A percentile compares a stretch with the other conserved stretches of the same genome.
These are phyloP conservation scores for Sphagnum contortum DNA, from an alignment of 225 moss, liverwort and hornwort species.

Conservation along the genomic window DNA sequence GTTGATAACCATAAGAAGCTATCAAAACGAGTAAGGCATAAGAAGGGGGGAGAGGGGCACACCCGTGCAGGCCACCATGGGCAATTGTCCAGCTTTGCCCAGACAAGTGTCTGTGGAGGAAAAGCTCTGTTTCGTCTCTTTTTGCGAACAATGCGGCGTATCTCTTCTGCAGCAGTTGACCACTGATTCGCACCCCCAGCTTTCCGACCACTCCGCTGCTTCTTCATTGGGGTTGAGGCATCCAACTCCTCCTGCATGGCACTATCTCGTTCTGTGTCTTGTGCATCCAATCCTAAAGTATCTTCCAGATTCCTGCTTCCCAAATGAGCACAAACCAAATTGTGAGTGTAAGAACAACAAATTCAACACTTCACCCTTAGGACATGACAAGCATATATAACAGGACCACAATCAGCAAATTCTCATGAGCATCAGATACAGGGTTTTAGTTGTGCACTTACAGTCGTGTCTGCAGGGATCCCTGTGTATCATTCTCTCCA, in stretches of 20 bases:
- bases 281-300: conserved; percentile 18
- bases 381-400: too few species aligned
- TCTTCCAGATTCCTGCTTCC: conserved; percentile 28
- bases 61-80: conserved; percentile 99
- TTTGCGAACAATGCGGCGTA: conserved; percentile 69
- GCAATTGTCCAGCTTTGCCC: conserved; percentile 76
- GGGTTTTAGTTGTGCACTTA: too few species aligned
- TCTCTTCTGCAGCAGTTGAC: conserved; percentile 72
- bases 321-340: too few species aligned
- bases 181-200: conserved; percentile 82
- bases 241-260: conserved; percentile 35
- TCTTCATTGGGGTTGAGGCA: conserved; percentile 54
- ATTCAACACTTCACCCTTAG: too few species aligned
- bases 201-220: conserved; percentile 87
- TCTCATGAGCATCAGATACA: too few species aligned
- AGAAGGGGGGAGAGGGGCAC: conserved; percentile 5
- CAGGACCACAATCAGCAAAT: too few species aligned
- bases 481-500: conserved; percentile 26
- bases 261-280: conserved; percentile 24
- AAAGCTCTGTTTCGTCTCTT: conserved; percentile 60
- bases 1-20: too few species aligned
- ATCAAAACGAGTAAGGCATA: too few species aligned
- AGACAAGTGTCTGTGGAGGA: conserved; percentile 68
- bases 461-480: too few species aligned
- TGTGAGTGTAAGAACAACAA: too few species aligned